Evolutionary conservation across 2,329 filamentous ascomycete genomes (phyloP), one percentile per base, ranked within the genome.

Genomic region (Acarospora socialis): DNA sequence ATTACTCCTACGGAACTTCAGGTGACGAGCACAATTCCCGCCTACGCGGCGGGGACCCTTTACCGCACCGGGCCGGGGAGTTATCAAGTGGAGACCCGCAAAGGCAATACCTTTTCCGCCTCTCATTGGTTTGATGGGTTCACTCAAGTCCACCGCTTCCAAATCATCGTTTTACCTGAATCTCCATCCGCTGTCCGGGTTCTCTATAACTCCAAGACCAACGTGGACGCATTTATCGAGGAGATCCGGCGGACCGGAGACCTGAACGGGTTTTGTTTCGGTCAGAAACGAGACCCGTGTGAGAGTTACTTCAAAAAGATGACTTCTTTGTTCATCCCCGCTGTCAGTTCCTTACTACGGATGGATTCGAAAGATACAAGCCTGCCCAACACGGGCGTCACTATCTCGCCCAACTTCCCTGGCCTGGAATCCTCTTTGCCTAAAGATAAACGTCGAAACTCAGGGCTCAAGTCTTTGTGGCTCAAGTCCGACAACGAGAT

Each of bases 101-200:
- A 52, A 13, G 51, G 54, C 19, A 52, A 51, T n/a, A 43, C 41
- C 3, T 54, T 54, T 41, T 43, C 46, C 10, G 44, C 50, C 3
- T 47, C 40, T 14, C 56, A 61, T 37, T 60, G 58, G 58, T 62
- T 62, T 34, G 59, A 62, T 41, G 58, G 58, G 13, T 55, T 61
- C 35, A 48, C 51, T 3, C 46, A 47, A 21, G 44, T 56, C 3
- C 56, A 61, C 42, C 51, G 52, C n/a, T 62, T 61, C 40, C 45
- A 59, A 24, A 53, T 61, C 18, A 43, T 50, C 14, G n/a, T n/a
- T n/a, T n/a, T n/a, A n/a, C 31, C 45, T 23, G 21, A 8, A 23
- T 23, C 9, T 23, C 18, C 10, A 43, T 22, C 21, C 21, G n/a
- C n/a, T n/a, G n/a, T n/a, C n/a, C 14, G 46, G 30, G 52, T 57